A percentile compares a stretch with the other conserved stretches of the same genome.
Evolutionary conservation across 2,329 filamentous ascomycete species (phyloP).

Genomic region (Neonectria faginata): DNA sequence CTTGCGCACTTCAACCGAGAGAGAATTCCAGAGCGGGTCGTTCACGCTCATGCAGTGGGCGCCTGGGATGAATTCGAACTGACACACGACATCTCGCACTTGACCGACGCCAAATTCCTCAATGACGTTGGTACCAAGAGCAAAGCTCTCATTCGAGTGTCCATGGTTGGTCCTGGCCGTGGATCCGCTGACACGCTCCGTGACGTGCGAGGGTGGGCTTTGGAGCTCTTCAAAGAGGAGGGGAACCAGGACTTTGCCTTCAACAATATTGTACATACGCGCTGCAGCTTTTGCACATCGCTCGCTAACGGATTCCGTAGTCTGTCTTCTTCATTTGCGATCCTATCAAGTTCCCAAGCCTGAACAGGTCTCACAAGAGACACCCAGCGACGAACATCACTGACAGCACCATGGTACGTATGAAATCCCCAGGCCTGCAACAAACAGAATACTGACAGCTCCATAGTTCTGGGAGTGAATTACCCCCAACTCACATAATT

Average conservation of each 20-base stretch:
- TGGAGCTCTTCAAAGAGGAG: constrained; percentile 72
- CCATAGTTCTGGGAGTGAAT: constrained; percentile 52
- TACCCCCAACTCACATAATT: too few species aligned
- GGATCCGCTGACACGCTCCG: constrained; percentile 76
- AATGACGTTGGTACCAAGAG: constrained; percentile 64
- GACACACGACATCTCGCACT: constrained; percentile 66
- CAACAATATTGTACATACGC: constrained; percentile 70
- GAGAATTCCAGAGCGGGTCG: constrained; percentile 59
- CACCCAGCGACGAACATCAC: constrained; percentile 79
- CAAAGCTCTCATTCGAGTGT: constrained; percentile 73
- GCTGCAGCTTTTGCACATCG: neutral
- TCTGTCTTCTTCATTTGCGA: constrained; percentile 84
- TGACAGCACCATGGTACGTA: constrained; percentile 67
- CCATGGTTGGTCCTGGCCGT: constrained; percentile 75
- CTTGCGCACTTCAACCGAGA: constrained; percentile 66
- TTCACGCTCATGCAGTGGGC: constrained; percentile 46
- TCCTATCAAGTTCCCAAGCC: constrained; percentile 79
- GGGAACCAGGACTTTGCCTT: constrained; percentile 80
- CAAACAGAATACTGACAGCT: neutral
- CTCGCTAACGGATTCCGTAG: neutral
- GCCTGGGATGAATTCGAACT: constrained; percentile 71
- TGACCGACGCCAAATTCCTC: constrained; percentile 67
- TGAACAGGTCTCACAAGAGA: constrained; percentile 84
- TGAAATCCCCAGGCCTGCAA: neutral
- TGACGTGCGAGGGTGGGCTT: constrained; percentile 77